A percentile compares a stretch with the other conserved stretches of the same genome.
Conservation (phyloP, 805 yeast genomes). For the Metschnikowia continentalis region DNA sequence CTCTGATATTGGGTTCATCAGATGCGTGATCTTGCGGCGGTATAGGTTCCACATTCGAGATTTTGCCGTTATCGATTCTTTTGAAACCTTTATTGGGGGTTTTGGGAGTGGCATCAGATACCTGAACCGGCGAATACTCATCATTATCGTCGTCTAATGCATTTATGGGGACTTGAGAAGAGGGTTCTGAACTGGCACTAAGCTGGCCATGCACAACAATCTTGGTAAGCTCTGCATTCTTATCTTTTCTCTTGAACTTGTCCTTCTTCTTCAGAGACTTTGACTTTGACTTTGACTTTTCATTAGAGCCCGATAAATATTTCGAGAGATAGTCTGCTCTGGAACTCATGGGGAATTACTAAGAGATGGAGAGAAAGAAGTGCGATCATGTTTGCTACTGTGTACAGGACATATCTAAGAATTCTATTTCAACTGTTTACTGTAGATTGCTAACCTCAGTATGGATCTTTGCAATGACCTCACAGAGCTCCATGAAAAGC, state of each 20-base stretch:
- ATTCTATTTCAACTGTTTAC: not conserved
- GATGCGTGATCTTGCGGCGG: conserved; percentile 19
- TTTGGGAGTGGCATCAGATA: conserved; percentile 4
- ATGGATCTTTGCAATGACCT: conserved; percentile 68
- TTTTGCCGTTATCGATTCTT: conserved; percentile 31
- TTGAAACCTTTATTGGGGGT: conserved; percentile 30
- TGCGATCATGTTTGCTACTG: not conserved
- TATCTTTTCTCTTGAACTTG: conserved; percentile 11
- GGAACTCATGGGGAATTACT: conserved; percentile 12
- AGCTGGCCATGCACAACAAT: conserved; percentile 12
- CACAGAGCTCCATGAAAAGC: conserved; percentile 71
- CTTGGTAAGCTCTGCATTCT: not conserved
- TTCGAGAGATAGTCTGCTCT: conserved; percentile 33
- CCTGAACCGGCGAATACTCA: conserved; percentile 24
- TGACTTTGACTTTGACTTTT: conserved; percentile 18
- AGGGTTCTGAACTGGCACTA: not conserved
- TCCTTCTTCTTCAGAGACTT: conserved; percentile 9
- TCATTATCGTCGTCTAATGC: conserved; percentile 7
- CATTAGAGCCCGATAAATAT: conserved; percentile 20
- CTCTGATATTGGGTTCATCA: conserved; percentile 32
- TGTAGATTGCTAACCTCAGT: conserved; percentile 22
- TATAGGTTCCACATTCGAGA: conserved; percentile 2
- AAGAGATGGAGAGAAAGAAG: not conserved
- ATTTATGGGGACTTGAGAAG: not conserved
- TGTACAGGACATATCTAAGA: not conserved